These are phyloP conservation scores for Posidonia oceanica DNA, from an alignment of 116 monocot species.

Conservation along the genomic window DNA sequence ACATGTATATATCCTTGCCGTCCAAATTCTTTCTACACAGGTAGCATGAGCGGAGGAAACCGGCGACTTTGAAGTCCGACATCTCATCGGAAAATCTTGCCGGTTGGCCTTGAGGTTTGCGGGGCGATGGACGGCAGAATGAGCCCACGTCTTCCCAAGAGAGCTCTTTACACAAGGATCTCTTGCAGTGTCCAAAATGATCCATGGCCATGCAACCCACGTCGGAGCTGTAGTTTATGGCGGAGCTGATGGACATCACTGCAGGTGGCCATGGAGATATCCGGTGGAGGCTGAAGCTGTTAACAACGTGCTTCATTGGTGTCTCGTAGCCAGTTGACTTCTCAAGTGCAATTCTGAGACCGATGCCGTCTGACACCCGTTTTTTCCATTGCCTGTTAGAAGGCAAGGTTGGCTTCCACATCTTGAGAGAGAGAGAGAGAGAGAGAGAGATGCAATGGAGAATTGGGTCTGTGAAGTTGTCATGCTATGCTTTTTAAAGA, in stretches of 20 bases:
- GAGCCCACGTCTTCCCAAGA: no score
- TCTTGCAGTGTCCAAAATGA: no score
- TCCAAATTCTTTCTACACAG: slow-evolving; percentile 39
- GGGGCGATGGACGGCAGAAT: not conserved
- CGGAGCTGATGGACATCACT: not conserved
- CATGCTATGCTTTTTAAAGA: no score
- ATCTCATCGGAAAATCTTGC: not conserved
- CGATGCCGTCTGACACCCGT: not conserved
- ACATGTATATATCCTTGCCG: slow-evolving; percentile 58
- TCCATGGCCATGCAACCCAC: not conserved
- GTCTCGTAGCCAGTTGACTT: not conserved
- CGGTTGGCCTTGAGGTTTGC: not conserved
- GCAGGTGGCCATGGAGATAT: not conserved
- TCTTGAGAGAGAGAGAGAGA: not conserved
- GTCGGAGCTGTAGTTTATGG: not conserved
- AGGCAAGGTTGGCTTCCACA: not conserved
- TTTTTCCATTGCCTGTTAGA: not conserved
- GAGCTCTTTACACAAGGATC: no score
- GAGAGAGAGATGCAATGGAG: no score
- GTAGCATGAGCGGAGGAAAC: slow-evolving; percentile 41
- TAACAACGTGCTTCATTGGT: not conserved
- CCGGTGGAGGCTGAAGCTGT: not conserved
- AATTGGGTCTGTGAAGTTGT: no score
- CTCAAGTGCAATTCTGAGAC: not conserved
- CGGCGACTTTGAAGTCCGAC: slow-evolving; percentile 12